These are phyloP conservation scores for Ampelocalamus luodianensis DNA, from an alignment of 176 grass and related monocot species.

Conservation along the genomic window DNA sequence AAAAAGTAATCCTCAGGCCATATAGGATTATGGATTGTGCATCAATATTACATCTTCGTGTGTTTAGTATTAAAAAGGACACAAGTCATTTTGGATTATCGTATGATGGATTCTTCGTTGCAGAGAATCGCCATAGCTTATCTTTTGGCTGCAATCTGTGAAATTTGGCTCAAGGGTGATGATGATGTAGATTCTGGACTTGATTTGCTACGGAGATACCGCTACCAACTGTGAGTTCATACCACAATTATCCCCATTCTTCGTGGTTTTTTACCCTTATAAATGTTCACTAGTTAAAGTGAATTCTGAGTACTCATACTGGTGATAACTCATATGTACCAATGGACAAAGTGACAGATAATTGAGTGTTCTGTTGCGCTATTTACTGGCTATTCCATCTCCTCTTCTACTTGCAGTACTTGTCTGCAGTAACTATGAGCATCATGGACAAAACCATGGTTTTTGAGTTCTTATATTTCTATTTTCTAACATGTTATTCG, in stretches of 20 bases:
- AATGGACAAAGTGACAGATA: background rate
- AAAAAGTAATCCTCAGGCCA: background rate
- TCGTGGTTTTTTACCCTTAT: background rate
- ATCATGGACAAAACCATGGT: background rate
- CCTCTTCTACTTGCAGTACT: background rate
- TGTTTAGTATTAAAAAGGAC: background rate
- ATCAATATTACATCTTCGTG: background rate
- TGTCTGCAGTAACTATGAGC: background rate
- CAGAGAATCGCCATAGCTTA: conserved; percentile 80
- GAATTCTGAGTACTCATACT: background rate
- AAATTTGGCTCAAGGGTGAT: conserved; percentile 67
- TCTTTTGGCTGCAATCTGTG: conserved; percentile 63
- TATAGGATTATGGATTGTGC: background rate
- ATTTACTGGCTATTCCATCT: background rate
- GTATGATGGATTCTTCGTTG: conserved; percentile 17
- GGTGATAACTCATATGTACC: background rate
- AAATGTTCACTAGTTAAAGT: conserved; percentile 1
- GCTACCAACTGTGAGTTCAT: conserved; percentile 47
- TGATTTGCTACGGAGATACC: conserved; percentile 47
- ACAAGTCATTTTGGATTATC: background rate
- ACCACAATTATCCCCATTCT: background rate
- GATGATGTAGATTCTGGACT: conserved; percentile 38
- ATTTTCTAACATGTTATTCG: conserved; percentile 21
- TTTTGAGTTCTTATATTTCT: background rate
- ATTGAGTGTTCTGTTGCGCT: background rate